Percentiles rank a stretch among this genome's conserved stretches.
Conservation (phyloP, 1,139 yeast genomes). For the Torulaspora globosa region DNA sequence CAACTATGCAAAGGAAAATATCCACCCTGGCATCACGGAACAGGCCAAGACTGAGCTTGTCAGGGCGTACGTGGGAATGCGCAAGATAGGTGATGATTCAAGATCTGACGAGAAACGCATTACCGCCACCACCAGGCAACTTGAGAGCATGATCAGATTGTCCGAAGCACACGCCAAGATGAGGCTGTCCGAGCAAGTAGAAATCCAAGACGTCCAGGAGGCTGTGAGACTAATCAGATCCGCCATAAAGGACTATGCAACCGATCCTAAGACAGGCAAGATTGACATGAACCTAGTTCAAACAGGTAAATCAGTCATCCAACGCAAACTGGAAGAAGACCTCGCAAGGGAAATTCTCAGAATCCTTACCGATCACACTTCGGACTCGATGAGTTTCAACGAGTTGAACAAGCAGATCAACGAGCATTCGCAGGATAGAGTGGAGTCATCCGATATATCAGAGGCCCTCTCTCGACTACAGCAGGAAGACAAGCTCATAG, state of each 20-base stretch:
- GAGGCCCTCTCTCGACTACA: slow-evolving; percentile 66
- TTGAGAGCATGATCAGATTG: slow-evolving; percentile 91
- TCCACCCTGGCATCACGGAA: slow-evolving; percentile 69
- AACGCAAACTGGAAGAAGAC: slow-evolving; percentile 74
- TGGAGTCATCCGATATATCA: slow-evolving; percentile 67
- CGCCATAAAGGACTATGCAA: slow-evolving; percentile 96
- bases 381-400: slow-evolving; percentile 49
- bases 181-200: slow-evolving; percentile 72
- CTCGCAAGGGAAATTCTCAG: slow-evolving; percentile 56
- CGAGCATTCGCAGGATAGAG: slow-evolving; percentile 62
- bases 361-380: slow-evolving; percentile 40
- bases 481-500: slow-evolving; percentile 69
- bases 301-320: slow-evolving; percentile 90
- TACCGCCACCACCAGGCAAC: slow-evolving; percentile 96
- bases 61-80: slow-evolving; percentile 87
- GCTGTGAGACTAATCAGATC: slow-evolving; percentile 88
- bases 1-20: slow-evolving; percentile 83
- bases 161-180: slow-evolving; percentile 97
- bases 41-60: slow-evolving; percentile 85
- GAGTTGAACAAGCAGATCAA: slow-evolving; percentile 61
- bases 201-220: slow-evolving; percentile 80
- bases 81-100: slow-evolving; percentile 89
- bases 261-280: slow-evolving; percentile 94
- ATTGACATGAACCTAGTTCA: slow-evolving; percentile 97
- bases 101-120: slow-evolving; percentile 83